These are phyloP conservation scores for Apiospora phragmitis DNA, from an alignment of 2,329 filamentous ascomycete species.

Conservation along the genomic window DNA sequence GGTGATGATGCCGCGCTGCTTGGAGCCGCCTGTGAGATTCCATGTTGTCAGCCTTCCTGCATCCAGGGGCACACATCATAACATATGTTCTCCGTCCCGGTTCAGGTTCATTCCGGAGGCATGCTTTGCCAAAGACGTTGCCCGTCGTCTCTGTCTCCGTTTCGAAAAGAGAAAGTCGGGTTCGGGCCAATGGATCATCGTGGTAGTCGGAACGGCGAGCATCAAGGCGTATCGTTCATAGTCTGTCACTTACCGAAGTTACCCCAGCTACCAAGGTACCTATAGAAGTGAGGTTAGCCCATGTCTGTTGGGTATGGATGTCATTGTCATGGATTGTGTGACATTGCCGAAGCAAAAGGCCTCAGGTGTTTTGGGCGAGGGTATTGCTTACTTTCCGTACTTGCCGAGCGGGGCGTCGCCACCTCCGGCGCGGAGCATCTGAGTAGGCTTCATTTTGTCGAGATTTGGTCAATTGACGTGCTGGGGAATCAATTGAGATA, in stretches of 20 bases:
- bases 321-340: not conserved
- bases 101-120: not conserved
- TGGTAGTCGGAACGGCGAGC: constrained; percentile 10
- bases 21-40: constrained; percentile 48
- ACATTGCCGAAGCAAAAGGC: constrained; percentile 26
- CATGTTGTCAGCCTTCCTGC: not conserved
- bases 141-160: not conserved
- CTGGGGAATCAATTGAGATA: constrained; percentile 29
- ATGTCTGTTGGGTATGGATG: not conserved
- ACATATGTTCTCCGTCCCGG: not conserved
- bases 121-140: not conserved
- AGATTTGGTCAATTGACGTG: constrained; percentile 26
- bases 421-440: constrained; percentile 39
- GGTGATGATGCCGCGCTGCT: constrained; percentile 64
- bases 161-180: not conserved
- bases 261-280: constrained; percentile 76
- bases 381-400: constrained; percentile 43
- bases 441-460: constrained; percentile 48
- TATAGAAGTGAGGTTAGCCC: constrained; percentile 35
- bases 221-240: not conserved
- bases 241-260: constrained; percentile 62
- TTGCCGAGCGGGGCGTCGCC: constrained; percentile 43
- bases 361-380: constrained; percentile 22
- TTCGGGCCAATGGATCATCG: constrained; percentile 21
- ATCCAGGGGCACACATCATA: not conserved